Conservation (phyloP, 257 asterid genomes). For the Nicotiana obtusifolia region DNA sequence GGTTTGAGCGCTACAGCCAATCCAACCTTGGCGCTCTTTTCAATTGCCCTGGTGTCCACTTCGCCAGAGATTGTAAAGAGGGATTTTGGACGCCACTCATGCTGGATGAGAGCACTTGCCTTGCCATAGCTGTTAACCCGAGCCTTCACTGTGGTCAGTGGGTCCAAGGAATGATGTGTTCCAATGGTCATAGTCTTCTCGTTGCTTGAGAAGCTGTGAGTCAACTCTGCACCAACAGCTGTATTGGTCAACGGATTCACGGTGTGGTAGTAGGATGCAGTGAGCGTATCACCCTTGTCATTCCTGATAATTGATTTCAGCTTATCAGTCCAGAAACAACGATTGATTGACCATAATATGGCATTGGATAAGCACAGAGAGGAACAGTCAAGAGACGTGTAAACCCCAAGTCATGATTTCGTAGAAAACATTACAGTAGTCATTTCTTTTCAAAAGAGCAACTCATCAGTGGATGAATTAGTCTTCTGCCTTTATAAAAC, state of each 20-base stretch:
- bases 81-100: slow-evolving; percentile 82
- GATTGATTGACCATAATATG: neutral
- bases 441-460: neutral
- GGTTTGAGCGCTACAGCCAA: slow-evolving; percentile 82
- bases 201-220: slow-evolving; percentile 71
- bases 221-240: slow-evolving; percentile 88
- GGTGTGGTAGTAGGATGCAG: slow-evolving; percentile 76
- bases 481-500: neutral
- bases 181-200: slow-evolving; percentile 78
- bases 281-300: slow-evolving; percentile 57
- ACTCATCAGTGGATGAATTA: neutral
- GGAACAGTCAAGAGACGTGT: neutral
- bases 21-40: slow-evolving; percentile 86
- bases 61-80: slow-evolving; percentile 85
- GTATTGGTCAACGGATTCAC: slow-evolving; percentile 71
- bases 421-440: neutral
- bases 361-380: neutral
- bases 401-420: neutral
- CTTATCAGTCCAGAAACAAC: neutral
- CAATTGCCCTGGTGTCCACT: slow-evolving; percentile 86
- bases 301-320: slow-evolving; percentile 34
- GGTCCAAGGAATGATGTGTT: slow-evolving; percentile 73
- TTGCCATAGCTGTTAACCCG: slow-evolving; percentile 73
- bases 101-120: slow-evolving; percentile 86
- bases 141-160: slow-evolving; percentile 68